These are phyloP conservation scores for Aspergillus diversus DNA, from an alignment of 495 filamentous ascomycete genomes.

Conservation along the genomic window DNA sequence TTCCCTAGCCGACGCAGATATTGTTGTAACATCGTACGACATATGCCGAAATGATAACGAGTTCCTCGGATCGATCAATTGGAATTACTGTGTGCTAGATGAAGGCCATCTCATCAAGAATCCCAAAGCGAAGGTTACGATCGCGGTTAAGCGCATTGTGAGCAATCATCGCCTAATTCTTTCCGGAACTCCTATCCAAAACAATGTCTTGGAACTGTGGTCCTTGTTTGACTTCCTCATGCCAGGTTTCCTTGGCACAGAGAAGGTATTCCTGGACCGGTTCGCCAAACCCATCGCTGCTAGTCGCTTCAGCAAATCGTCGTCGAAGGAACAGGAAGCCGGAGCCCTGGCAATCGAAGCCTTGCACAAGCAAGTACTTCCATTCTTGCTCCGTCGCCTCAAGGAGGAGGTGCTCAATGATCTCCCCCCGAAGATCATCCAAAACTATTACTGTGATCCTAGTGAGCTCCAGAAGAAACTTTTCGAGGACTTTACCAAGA, in stretches of 20 bases:
- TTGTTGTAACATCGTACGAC: constrained; percentile 97
- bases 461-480: constrained; percentile 93
- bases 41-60: constrained; percentile 94
- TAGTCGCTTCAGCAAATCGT: constrained; percentile 92
- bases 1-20: constrained; percentile 73
- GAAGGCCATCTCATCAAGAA: constrained; percentile 99
- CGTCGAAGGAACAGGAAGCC: constrained; percentile 97
- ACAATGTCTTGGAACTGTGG: constrained; percentile 98
- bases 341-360: constrained; percentile 96
- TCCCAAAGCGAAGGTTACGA: constrained; percentile 87
- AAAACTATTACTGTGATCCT: constrained; percentile 99
- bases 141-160: constrained; percentile 82
- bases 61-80: constrained; percentile 76
- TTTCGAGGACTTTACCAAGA: constrained; percentile 95
- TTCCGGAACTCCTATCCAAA: constrained; percentile 97
- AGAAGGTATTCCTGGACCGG: constrained; percentile 96
- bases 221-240: constrained; percentile 98
- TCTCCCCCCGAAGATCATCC: constrained; percentile 95
- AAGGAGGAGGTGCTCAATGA: constrained; percentile 98
- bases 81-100: constrained; percentile 97
- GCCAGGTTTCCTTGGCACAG: constrained; percentile 97
- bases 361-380: constrained; percentile 94
- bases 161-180: constrained; percentile 96
- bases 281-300: constrained; percentile 98
- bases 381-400: constrained; percentile 92